A percentile compares a stretch with the other conserved stretches of the same genome.
These are phyloP conservation scores for Neonectria neomacrospora DNA, from an alignment of 2,329 filamentous ascomycete species.

Conservation along the genomic window DNA sequence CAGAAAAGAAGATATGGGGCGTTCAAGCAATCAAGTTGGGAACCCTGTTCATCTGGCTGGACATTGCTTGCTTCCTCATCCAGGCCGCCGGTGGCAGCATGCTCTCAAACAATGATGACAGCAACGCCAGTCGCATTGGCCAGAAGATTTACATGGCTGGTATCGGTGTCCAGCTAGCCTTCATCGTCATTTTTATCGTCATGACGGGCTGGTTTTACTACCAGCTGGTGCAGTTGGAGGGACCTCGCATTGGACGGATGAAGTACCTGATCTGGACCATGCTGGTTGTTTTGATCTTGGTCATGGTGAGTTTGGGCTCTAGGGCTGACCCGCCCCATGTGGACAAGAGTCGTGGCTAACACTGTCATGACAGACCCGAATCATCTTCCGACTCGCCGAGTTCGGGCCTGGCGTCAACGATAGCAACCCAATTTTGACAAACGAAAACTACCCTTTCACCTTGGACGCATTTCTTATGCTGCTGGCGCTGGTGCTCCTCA, in stretches of 20 bases:
- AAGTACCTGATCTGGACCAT: constrained; percentile 49
- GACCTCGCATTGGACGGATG: constrained; percentile 45
- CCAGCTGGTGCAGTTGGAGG: constrained; percentile 38
- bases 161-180: constrained; percentile 51
- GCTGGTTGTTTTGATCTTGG: constrained; percentile 49
- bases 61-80: constrained; percentile 59
- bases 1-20: constrained; percentile 51
- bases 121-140: constrained; percentile 47
- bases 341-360: constrained; percentile 7
- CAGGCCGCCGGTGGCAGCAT: constrained; percentile 55
- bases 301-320: constrained; percentile 46
- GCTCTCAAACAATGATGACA: constrained; percentile 44
- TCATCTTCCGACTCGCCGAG: constrained; percentile 70
- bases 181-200: constrained; percentile 51
- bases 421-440: constrained; percentile 57
- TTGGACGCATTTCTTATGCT: constrained; percentile 68
- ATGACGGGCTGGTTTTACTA: constrained; percentile 52
- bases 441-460: constrained; percentile 63
- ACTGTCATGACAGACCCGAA: constrained; percentile 56
- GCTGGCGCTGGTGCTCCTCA: constrained; percentile 55
- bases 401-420: constrained; percentile 59
- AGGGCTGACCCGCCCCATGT: too few species aligned
- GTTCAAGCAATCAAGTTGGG: constrained; percentile 53
- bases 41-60: constrained; percentile 59
- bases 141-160: constrained; percentile 54